phyloP scores from a whole-genome alignment of 371 early-diverging fungal species.

The Actinomucor elegans region DNA sequence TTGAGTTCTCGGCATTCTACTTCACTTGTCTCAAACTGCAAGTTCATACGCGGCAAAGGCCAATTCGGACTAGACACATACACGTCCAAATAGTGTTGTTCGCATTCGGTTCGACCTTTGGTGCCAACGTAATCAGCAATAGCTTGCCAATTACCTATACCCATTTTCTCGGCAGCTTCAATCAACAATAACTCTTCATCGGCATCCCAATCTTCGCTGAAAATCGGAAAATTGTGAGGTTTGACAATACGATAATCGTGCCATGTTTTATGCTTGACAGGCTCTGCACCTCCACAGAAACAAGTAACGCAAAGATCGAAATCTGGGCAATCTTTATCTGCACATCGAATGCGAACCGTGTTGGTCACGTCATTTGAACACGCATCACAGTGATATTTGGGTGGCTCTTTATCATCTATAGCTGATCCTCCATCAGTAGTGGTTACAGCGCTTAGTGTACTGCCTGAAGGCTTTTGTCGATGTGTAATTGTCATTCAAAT shows the following conservation, averaged over 20 bases:
- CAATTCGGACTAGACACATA: conserved; percentile 76
- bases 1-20: conserved; percentile 42
- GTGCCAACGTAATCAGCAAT: conserved; percentile 93
- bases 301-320: conserved; percentile 97
- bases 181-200: conserved; percentile 96
- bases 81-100: conserved; percentile 87
- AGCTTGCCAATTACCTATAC: conserved; percentile 98
- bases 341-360: conserved; percentile 90
- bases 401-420: conserved; percentile 52
- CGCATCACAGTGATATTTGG: conserved; percentile 86
- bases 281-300: conserved; percentile 86
- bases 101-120: conserved; percentile 86
- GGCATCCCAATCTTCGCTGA: conserved; percentile 90
- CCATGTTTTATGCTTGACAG: conserved; percentile 78
- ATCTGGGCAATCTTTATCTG: conserved; percentile 79
- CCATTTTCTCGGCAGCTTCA: conserved; percentile 90
- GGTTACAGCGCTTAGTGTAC: conserved; percentile 24
- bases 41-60: conserved; percentile 75
- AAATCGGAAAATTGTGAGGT: conserved; percentile 85
- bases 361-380: conserved; percentile 90
- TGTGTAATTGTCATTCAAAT: conserved; percentile 49
- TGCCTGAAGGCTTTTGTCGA: conserved; percentile 41
- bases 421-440: conserved; percentile 20
- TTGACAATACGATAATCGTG: conserved; percentile 91
- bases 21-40: conserved; percentile 43